Base-by-base conservation (phyloP, 768 basidiomycete species). In the Pleurotus platypus region DNA sequence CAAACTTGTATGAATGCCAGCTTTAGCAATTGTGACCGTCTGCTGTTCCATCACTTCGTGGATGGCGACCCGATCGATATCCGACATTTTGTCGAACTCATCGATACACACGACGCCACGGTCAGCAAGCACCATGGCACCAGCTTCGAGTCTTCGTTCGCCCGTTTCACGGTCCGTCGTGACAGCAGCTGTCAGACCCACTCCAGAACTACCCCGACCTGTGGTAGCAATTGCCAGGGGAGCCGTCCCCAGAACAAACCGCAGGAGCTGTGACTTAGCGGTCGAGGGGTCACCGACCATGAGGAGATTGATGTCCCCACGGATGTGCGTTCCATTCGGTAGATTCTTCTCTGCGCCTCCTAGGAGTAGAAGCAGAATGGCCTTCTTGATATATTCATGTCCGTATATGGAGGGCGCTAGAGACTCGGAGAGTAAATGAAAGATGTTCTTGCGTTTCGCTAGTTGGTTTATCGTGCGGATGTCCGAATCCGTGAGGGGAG, bases 1-100 rank as follows among this genome's bases (percentile, higher is more conserved):
- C 64, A 99, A 79, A 69, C 90, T 94, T 0, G 97, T 99, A 68
- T 98, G 97, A 62, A 99, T 99, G 57, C 97, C 97, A 11, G 97
- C 97, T 67, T 99, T 99, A 48, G 97, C 97, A 62, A 99, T 99
- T 7, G 97, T 98, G 47, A 99, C 96, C 0, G 97, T 99, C 69
- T 99, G 97, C 71, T 98, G 96, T 69, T 98, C 97, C 97, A 99
- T 99, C 67, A 98, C 97, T 83, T 99, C 97, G 74, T 99, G 97
- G 65, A 99, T 99, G 35, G 97, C 96, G 16, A 98, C 96, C 62
- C 97, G 86, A 75, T 99, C 97, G 62, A 98, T 82, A 68, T 99
- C 97, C 24, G 93, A 95, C 97, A 99, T 98, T 72, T 99, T 99
- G 81, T 99, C 97, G 67, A 99, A 99, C 73, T 99, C 97, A 72